Base-by-base conservation (phyloP, 2,329 filamentous ascomycete species). In the Sporothrix dimorphospora region DNA sequence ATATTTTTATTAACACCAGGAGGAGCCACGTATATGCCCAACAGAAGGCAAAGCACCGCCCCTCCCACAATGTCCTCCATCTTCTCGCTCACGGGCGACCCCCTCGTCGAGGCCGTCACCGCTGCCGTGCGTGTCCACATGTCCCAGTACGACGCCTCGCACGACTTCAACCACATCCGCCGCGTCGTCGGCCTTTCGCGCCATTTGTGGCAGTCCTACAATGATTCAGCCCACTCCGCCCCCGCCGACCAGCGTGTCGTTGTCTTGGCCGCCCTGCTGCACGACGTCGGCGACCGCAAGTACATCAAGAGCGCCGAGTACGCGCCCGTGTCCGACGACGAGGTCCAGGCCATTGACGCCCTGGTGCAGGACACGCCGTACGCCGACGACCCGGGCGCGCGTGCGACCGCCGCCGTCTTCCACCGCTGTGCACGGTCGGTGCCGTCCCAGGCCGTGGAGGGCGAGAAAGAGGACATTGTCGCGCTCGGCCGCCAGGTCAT, bases 211-310 rank as follows among this genome's bases (percentile, higher is more conserved):
- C 83, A 30, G 8, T 55, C 45, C 11, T 53, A 47, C 7, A 30
- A 34, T 66, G 79, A 81, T 53, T 87, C 90, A 70, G 81, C 78
- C 71, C 76, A 24, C 4, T 72, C 76, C 51, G 16, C 27, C 30
- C 19, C 27, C 0, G 55, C 82, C 40, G 85, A 92, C 79, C 82
- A 81, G 4, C 82, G 84, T 12, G 80, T 90, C 34, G 84, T 96
- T 75, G 88, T 88, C 38, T 89, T 97, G 34, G 84, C 89, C 1
- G 92, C 92, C 1, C 85, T 94, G 4, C 86, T 95, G n/a, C 94
- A 97, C 82, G 94, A 97, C 77, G 90, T 97, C 21, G 93, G 92
- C 73, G 94, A 97, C 82, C 90, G 87, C 80, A 97, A 97, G 82
- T 97, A 97, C 80, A 80, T 90, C 19, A 78, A 83, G 0, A 86